A percentile compares a stretch with the other conserved stretches of the same genome.
These are phyloP conservation scores for Botryotinia narcissicola DNA, from an alignment of 2,329 filamentous ascomycete species.

Conservation along the genomic window DNA sequence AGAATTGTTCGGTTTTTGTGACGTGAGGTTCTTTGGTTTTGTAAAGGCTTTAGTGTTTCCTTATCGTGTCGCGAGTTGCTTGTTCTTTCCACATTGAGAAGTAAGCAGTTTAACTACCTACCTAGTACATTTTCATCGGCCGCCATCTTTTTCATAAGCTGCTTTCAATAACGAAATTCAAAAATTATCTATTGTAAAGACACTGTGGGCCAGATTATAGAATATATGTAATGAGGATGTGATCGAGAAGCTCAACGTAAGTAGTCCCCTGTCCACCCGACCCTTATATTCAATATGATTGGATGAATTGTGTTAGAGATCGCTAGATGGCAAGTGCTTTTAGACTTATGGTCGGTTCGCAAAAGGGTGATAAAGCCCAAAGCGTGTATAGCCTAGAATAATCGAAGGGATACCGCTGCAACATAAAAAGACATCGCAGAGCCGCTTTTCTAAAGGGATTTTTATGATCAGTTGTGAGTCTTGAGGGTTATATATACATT, in stretches of 20 bases:
- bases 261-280: not conserved
- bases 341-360: not conserved
- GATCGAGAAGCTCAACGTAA: not conserved
- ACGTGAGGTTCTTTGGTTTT: not conserved
- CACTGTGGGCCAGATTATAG: not conserved
- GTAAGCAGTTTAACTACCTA: not conserved
- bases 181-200: not conserved
- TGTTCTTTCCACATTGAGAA: constrained; percentile 5
- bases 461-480: not conserved
- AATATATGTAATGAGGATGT: not conserved
- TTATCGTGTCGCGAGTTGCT: not conserved
- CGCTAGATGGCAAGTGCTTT: constrained; percentile 5
- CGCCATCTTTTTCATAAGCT: not conserved
- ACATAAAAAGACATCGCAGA: not conserved
- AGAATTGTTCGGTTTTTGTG: not conserved
- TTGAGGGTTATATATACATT: constrained; percentile 4
- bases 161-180: not conserved
- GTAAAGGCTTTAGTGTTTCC: not conserved
- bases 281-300: not conserved
- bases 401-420: not conserved
- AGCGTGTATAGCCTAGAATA: not conserved
- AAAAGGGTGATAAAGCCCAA: not conserved
- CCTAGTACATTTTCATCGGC: not conserved
- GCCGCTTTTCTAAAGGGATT: not conserved
- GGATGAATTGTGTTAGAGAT: not conserved